Evolutionary conservation across 345 rosid species (phyloP).

Genomic region (Salix caprea): DNA sequence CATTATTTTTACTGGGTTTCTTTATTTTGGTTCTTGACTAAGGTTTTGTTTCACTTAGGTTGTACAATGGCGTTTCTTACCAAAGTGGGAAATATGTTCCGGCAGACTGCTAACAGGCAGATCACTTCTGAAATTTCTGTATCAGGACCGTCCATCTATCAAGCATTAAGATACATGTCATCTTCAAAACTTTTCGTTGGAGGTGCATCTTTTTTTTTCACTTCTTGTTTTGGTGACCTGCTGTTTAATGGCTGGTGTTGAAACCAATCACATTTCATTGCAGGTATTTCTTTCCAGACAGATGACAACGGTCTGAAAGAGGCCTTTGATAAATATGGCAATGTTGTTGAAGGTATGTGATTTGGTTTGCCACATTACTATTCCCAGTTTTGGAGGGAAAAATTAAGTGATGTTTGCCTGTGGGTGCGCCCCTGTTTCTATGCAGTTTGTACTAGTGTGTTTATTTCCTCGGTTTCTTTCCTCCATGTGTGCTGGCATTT

Average conservation of each 20-base stretch:
- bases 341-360: slow-evolving; percentile 62
- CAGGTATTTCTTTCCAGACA: slow-evolving; percentile 68
- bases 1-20: not conserved
- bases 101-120: slow-evolving; percentile 58
- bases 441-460: not conserved
- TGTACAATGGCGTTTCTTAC: slow-evolving; percentile 72
- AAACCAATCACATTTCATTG: slow-evolving; percentile 3
- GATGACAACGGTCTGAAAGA: slow-evolving; percentile 64
- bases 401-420: not conserved
- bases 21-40: not conserved
- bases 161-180: slow-evolving; percentile 74
- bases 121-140: slow-evolving; percentile 39
- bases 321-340: slow-evolving; percentile 75
- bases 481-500: not conserved
- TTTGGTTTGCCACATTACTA: not conserved
- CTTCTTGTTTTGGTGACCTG: not conserved
- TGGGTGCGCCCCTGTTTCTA: not conserved
- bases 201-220: slow-evolving; percentile 37
- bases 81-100: slow-evolving; percentile 63
- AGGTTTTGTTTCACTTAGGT: slow-evolving; percentile 19
- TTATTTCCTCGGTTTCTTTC: not conserved
- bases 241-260: not conserved
- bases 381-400: not conserved
- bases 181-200: slow-evolving; percentile 74
- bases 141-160: slow-evolving; percentile 62